These are phyloP conservation scores for Ailanthus altissimus DNA, from an alignment of 345 rosid species.

Conservation along the genomic window DNA sequence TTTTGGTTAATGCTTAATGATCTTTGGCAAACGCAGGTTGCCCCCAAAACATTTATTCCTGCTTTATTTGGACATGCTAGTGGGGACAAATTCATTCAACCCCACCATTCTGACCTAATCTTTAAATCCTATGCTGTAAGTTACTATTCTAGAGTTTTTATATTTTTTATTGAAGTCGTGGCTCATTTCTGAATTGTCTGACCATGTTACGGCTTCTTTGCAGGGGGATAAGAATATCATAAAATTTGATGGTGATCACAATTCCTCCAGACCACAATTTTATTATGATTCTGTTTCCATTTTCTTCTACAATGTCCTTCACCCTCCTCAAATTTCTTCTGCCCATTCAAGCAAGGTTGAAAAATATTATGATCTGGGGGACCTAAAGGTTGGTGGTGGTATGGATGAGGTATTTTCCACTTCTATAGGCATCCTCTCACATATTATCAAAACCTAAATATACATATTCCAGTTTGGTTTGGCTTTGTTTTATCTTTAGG, in stretches of 20 bases:
- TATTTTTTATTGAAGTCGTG: slow-evolving; percentile 12
- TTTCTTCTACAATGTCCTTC: slow-evolving; percentile 89
- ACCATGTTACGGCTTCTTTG: slow-evolving; percentile 19
- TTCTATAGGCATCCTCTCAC: slow-evolving; percentile 3
- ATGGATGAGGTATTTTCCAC: slow-evolving; percentile 70
- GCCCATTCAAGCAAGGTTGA: slow-evolving; percentile 62
- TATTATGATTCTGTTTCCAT: slow-evolving; percentile 91
- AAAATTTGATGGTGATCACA: slow-evolving; percentile 95
- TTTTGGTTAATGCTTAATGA: slow-evolving; percentile 6
- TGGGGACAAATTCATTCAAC: slow-evolving; percentile 86
- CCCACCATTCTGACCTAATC: slow-evolving; percentile 83
- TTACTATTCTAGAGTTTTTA: slow-evolving; percentile 12
- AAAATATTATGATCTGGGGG: slow-evolving; percentile 75
- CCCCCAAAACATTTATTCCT: slow-evolving; percentile 88
- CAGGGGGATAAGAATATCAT: slow-evolving; percentile 98
- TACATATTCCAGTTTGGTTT: not conserved
- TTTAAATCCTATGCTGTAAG: slow-evolving; percentile 71
- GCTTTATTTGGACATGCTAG: slow-evolving; percentile 91
- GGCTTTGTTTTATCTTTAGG: not conserved
- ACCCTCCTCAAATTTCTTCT: slow-evolving; percentile 70
- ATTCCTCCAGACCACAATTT: slow-evolving; percentile 88
- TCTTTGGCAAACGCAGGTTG: slow-evolving; percentile 51
- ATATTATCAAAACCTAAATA: not conserved
- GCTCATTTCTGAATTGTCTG: slow-evolving; percentile 12
- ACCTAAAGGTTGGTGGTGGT: slow-evolving; percentile 52